phyloP scores from a whole-genome alignment of 495 filamentous ascomycete species.

The Aspergillus leporis region DNA sequence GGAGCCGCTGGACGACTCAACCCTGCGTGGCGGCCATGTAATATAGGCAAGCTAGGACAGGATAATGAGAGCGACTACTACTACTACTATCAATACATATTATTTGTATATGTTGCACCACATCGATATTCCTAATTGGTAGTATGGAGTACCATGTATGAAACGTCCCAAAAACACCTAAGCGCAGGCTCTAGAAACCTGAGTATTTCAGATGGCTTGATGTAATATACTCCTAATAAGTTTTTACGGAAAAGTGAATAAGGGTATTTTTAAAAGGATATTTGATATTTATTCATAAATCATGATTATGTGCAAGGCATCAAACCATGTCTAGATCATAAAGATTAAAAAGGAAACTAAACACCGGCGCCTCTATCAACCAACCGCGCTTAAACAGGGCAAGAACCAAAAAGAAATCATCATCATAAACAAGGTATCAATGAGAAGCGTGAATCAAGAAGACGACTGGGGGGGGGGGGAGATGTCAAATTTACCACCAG shows the following conservation, averaged over 20 bases:
- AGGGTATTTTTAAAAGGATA: not conserved
- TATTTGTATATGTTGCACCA: too few species aligned
- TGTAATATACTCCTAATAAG: too few species aligned
- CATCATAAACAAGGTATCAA: constrained; percentile 17
- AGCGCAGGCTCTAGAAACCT: too few species aligned
- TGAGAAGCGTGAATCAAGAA: constrained; percentile 16
- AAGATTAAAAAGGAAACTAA: constrained; percentile 14
- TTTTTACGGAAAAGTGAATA: not conserved
- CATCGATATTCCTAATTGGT: too few species aligned
- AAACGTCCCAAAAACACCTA: too few species aligned
- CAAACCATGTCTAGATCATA: constrained; percentile 5
- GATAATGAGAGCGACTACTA: too few species aligned
- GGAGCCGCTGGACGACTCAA: too few species aligned
- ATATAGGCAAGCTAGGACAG: too few species aligned
- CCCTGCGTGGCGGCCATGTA: too few species aligned
- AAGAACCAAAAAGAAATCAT: constrained; percentile 28
- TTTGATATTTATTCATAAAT: constrained; percentile 6
- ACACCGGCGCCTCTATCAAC: constrained; percentile 43
- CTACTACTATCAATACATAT: too few species aligned
- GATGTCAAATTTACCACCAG: constrained; percentile 69
- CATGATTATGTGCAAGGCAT: constrained; percentile 7
- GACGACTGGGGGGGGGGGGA: constrained; percentile 1
- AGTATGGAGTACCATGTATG: too few species aligned
- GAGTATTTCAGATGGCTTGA: too few species aligned
- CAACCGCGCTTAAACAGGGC: constrained; percentile 35